phyloP scores from a whole-genome alignment of 805 yeast species.

The Saccharomycopsis babjevae region DNA sequence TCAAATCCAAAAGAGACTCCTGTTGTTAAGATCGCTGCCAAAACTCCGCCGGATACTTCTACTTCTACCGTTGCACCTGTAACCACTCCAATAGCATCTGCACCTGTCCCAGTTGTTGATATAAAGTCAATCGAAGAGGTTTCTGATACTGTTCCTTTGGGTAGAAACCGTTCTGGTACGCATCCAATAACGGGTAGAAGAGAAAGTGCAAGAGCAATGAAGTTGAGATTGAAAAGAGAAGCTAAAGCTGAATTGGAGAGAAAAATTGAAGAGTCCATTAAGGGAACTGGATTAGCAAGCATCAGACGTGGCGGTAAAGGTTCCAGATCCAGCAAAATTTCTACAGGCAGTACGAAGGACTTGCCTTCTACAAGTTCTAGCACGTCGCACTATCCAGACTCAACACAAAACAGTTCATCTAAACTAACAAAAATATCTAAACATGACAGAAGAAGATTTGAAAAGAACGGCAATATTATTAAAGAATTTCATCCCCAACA shows the following conservation, averaged over 20 bases:
- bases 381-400: not conserved
- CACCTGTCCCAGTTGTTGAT: not conserved
- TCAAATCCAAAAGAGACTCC: not conserved
- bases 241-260: not conserved
- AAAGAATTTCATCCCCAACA: slow-evolving; percentile 10
- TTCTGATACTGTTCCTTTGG: not conserved
- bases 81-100: not conserved
- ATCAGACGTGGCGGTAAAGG: not conserved
- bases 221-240: not conserved
- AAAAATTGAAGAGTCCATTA: not conserved
- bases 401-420: not conserved
- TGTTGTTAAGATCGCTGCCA: not conserved
- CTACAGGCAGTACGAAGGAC: not conserved
- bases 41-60: not conserved
- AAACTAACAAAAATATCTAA: slow-evolving; percentile 3
- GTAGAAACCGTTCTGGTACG: not conserved
- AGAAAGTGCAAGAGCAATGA: not conserved
- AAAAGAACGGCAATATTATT: slow-evolving; percentile 3
- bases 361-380: not conserved
- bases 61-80: not conserved
- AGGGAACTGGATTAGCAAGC: not conserved
- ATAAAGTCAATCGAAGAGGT: not conserved
- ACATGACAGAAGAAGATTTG: slow-evolving; percentile 8
- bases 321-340: not conserved
- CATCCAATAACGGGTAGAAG: not conserved